Conservation (phyloP, 257 asterid genomes). For the Euphrasia confusa region DNA sequence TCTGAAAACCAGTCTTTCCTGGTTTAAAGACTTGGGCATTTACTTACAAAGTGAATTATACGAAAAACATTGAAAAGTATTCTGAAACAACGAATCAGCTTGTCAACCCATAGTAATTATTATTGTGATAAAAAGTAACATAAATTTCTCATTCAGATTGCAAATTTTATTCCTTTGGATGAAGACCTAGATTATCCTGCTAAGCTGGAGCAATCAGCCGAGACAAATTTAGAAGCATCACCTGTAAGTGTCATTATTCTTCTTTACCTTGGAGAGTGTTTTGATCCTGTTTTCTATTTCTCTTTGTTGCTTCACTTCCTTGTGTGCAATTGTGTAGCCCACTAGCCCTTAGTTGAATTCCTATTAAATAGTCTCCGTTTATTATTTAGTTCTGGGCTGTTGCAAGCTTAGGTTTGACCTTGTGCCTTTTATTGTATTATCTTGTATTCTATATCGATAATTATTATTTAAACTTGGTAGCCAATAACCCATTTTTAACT, state of each 20-base stretch:
- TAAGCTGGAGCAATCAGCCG: slow-evolving; percentile 77
- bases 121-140: background rate
- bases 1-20: background rate
- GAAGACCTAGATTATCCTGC: slow-evolving; percentile 88
- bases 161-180: slow-evolving; percentile 80
- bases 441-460: slow-evolving; percentile 9
- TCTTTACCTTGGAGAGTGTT: slow-evolving; percentile 7
- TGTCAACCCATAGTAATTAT: background rate
- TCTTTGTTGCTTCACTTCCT: background rate
- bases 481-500: background rate
- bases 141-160: slow-evolving; percentile 54
- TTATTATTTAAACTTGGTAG: background rate
- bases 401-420: slow-evolving; percentile 19
- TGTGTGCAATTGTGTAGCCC: slow-evolving; percentile 22
- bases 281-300: slow-evolving; percentile 10
- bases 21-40: background rate
- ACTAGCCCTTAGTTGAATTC: slow-evolving; percentile 23
- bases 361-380: slow-evolving; percentile 17
- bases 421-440: slow-evolving; percentile 4
- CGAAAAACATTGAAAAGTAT: background rate
- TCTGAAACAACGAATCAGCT: background rate
- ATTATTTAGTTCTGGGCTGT: slow-evolving; percentile 9
- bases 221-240: slow-evolving; percentile 49
- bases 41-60: no score
- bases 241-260: slow-evolving; percentile 47